phyloP scores from a whole-genome alignment of 306 rosid species.

The Begonia masoniana region DNA sequence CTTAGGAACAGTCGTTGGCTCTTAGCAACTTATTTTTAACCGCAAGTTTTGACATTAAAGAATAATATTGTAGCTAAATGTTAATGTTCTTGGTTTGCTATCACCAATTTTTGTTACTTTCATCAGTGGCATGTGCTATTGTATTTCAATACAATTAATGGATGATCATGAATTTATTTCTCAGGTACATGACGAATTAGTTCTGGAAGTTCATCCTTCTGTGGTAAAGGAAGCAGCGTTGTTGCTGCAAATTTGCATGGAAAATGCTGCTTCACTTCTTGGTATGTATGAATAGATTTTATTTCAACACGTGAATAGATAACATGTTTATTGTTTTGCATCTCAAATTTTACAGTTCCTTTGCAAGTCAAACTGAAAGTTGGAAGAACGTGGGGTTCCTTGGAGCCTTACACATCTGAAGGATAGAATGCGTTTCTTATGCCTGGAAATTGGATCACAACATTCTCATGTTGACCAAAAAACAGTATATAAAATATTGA shows the following conservation, averaged over 20 bases:
- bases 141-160: not conserved
- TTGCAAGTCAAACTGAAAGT: constrained; percentile 69
- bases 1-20: constrained; percentile 1
- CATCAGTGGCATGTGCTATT: constrained; percentile 1
- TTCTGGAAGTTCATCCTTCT: constrained; percentile 82
- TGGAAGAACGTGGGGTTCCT: constrained; percentile 93
- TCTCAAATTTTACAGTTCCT: constrained; percentile 49
- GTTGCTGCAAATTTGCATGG: constrained; percentile 77
- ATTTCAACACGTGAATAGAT: not conserved
- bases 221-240: constrained; percentile 61
- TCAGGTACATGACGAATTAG: constrained; percentile 92
- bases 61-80: not conserved
- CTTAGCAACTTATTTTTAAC: too few relatives aligned
- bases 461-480: not conserved
- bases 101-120: not conserved
- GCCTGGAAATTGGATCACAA: constrained; percentile 11
- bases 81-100: not conserved
- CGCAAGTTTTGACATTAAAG: not conserved
- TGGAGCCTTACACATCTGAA: constrained; percentile 52
- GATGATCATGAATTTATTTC: constrained; percentile 12
- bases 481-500: not conserved
- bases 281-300: constrained; percentile 35
- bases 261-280: constrained; percentile 69
- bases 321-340: not conserved
- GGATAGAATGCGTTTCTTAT: constrained; percentile 15